These are phyloP conservation scores for Thalassiosira ordinaria DNA, from an alignment of 352 stramenopile genomes.

Conservation along the genomic window DNA sequence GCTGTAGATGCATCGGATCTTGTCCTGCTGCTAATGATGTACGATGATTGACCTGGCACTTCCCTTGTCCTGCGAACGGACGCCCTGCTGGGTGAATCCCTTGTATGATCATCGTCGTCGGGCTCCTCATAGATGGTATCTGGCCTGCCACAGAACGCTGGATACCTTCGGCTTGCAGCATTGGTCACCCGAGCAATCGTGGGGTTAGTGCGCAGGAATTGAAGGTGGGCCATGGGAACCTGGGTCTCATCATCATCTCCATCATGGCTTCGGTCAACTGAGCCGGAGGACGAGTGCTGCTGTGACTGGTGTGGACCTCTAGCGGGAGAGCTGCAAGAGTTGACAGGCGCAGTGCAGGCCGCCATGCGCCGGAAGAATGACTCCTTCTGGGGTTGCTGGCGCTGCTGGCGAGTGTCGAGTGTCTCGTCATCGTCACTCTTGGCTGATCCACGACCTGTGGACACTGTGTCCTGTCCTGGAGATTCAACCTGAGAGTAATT, in stretches of 20 bases:
- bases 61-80: too few species aligned
- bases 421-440: neutral
- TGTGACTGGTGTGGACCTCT: too few species aligned
- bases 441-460: neutral
- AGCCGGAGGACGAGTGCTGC: neutral
- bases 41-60: too few species aligned
- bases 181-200: constrained; percentile 51
- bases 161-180: constrained; percentile 43
- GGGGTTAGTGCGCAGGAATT: constrained; percentile 74
- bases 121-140: constrained; percentile 79
- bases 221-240: constrained; percentile 71
- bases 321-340: constrained; percentile 24
- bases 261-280: neutral
- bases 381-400: constrained; percentile 44
- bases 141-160: constrained; percentile 70
- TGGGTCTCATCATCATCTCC: constrained; percentile 35
- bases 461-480: neutral
- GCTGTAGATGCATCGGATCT: neutral
- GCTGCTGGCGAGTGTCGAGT: too few species aligned
- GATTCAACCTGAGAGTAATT: neutral
- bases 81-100: too few species aligned
- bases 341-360: constrained; percentile 51
- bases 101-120: constrained; percentile 54
- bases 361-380: constrained; percentile 71
- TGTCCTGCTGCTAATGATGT: too few species aligned